phyloP scores from a whole-genome alignment of 75 land plant genomes.

The Pinus tabuliformis region DNA sequence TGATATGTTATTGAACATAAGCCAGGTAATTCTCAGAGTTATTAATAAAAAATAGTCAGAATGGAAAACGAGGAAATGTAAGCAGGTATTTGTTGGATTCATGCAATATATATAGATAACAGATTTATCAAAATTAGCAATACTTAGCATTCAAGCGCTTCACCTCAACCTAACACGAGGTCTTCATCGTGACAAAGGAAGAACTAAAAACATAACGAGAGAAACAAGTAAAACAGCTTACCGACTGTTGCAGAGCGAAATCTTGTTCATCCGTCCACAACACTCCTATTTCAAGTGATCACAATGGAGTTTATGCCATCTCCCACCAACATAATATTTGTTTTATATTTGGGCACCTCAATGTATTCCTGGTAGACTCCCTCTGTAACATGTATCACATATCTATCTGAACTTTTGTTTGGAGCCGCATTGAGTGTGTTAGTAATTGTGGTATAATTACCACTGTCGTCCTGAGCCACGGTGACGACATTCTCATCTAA shows the following conservation, averaged over 20 bases:
- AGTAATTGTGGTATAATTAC: constrained; percentile 37
- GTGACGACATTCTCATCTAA: constrained; percentile 13
- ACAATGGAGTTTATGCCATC: constrained; percentile 67
- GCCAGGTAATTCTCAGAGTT: too few relatives aligned
- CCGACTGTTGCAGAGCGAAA: constrained; percentile 77
- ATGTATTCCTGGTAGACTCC: constrained; percentile 67
- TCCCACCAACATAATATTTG: constrained; percentile 37
- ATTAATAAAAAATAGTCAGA: too few relatives aligned
- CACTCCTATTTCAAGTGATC: constrained; percentile 53
- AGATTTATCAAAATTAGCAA: too few relatives aligned
- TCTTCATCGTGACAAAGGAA: not conserved
- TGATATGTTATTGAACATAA: too few relatives aligned
- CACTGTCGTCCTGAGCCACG: constrained; percentile 50
- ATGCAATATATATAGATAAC: too few relatives aligned
- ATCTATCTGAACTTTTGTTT: constrained; percentile 33
- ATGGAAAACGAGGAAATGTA: too few relatives aligned
- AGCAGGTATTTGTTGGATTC: too few relatives aligned
- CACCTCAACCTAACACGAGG: too few relatives aligned
- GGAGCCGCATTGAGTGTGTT: constrained; percentile 52
- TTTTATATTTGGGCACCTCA: constrained; percentile 38
- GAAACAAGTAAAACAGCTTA: constrained; percentile 8
- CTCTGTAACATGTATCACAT: constrained; percentile 60
- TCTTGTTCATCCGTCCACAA: constrained; percentile 63
- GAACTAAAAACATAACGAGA: constrained; percentile 8
- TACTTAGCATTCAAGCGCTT: too few relatives aligned